Percentiles rank a stretch among this genome's conserved stretches.
These are phyloP conservation scores for Botryotinia globosa DNA, from an alignment of 2,329 filamentous ascomycete species.

Conservation along the genomic window DNA sequence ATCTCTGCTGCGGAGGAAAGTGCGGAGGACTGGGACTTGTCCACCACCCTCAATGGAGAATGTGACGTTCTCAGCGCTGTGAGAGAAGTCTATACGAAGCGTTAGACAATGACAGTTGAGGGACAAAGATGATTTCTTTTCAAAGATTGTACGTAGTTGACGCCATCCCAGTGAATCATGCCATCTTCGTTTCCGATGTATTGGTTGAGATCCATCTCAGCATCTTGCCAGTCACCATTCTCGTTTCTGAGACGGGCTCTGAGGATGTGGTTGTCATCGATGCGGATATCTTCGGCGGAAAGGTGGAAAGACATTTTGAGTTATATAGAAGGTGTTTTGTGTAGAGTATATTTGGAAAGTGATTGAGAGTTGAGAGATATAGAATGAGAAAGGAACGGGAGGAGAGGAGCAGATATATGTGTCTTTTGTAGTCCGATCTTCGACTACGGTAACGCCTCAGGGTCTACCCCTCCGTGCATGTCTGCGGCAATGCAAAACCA, in stretches of 20 bases:
- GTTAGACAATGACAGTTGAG: background rate
- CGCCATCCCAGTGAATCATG: conserved; percentile 41
- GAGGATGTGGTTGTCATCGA: conserved; percentile 51
- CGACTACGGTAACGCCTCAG: background rate
- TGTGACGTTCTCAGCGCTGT: conserved; percentile 39
- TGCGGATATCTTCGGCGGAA: conserved; percentile 47
- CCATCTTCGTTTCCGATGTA: conserved; percentile 53
- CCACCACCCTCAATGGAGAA: conserved; percentile 44
- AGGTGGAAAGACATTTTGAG: conserved; percentile 53
- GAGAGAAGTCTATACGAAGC: conserved; percentile 37
- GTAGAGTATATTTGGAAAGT: background rate
- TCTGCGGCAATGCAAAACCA: background rate
- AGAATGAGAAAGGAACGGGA: background rate
- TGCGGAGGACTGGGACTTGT: conserved; percentile 44
- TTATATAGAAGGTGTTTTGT: conserved; percentile 35
- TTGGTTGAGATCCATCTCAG: conserved; percentile 56
- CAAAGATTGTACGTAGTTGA: conserved; percentile 1
- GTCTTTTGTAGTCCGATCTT: conserved; percentile 1
- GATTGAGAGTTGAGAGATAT: background rate
- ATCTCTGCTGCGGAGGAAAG: conserved; percentile 37
- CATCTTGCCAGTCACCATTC: conserved; percentile 43
- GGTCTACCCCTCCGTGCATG: conserved; percentile 13
- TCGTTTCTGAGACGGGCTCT: conserved; percentile 47
- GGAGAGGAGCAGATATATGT: background rate
- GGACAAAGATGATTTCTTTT: too few relatives aligned